Base-by-base conservation (phyloP, 495 filamentous ascomycete species). In the Penicillium dipodomyicola region DNA sequence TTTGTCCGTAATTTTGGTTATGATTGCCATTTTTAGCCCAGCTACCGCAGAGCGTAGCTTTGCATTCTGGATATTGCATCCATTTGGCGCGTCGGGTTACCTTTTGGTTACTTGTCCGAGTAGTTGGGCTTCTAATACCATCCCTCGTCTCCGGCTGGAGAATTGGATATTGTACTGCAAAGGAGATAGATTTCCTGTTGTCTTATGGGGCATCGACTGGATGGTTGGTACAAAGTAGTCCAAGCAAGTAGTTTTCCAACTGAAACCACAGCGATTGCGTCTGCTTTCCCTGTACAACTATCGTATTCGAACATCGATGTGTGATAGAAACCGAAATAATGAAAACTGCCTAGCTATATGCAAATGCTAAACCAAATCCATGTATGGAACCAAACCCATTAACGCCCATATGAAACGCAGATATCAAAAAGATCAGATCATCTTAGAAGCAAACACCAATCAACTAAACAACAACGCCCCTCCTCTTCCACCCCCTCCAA, bases 401-500 rank as follows among this genome's bases (percentile, higher is more conserved):
- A 39, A 17, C 35, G 7, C 35, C 35, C 2, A 30, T 17, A 47
- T 23, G 2, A 14, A 47, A n/a, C 27, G 6, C 7, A 23, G 2
- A 12, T 41, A 9, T 17, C 35, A 39, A 17, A 39, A 14, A 37
- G 14, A 37, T 37, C 3, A 37, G 14, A n/a, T 25, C 14, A 17
- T 9, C 5, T 9, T 7, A 39, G n/a, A n/a, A 2, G 10, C 30
- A 33, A 33, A 14, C 5, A 11, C 10, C 30, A 30, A 35, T 1
- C n/a, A 46, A 39, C 70, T 74, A 92, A 44, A 98, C 91, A 50
- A 86, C 78, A 70, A 97, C 83, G 0, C 90, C 91, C 52, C 89
- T 80, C 59, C 78, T 80, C 63, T 78, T 83, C 94, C 94, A 97
- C 1, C 88, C 86, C 67, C 84, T 88, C 94, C 94, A 97, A 30